These are phyloP conservation scores for Aspergillus clavatus DNA, from an alignment of 2,329 filamentous ascomycete genomes.

Conservation along the genomic window DNA sequence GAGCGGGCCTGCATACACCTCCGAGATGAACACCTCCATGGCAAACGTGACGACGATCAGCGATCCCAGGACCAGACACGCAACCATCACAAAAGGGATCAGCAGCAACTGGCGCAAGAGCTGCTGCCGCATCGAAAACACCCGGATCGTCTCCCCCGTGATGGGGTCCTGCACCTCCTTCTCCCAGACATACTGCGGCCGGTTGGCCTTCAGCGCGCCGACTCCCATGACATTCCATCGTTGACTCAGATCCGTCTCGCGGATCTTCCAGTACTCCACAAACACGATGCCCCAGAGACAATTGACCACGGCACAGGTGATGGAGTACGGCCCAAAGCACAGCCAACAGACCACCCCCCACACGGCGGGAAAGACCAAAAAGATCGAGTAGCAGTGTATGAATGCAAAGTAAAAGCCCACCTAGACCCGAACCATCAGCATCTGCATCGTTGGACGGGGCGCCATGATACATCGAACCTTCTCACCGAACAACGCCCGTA, in stretches of 20 bases:
- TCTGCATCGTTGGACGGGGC: not conserved
- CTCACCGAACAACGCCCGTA: constrained; percentile 73
- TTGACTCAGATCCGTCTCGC: constrained; percentile 78
- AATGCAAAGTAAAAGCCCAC: constrained; percentile 97
- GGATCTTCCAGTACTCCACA: constrained; percentile 93
- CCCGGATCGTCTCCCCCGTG: constrained; percentile 70
- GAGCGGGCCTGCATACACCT: constrained; percentile 85
- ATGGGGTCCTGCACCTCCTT: constrained; percentile 71
- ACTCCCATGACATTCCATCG: constrained; percentile 87
- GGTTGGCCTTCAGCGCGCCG: constrained; percentile 70
- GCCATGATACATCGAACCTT: constrained; percentile 39
- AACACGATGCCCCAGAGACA: constrained; percentile 86
- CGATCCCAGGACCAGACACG: constrained; percentile 66
- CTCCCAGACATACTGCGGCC: constrained; percentile 74
- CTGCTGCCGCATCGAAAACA: constrained; percentile 72
- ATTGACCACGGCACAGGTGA: constrained; percentile 70
- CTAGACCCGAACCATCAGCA: constrained; percentile 32
- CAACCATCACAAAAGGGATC: constrained; percentile 76
- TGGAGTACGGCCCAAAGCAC: constrained; percentile 78
- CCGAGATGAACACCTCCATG: constrained; percentile 91
- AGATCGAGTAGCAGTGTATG: constrained; percentile 82
- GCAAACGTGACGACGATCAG: constrained; percentile 84
- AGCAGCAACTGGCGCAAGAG: constrained; percentile 73
- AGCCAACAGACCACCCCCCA: constrained; percentile 75
- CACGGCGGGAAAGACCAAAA: constrained; percentile 73